Percentiles rank a stretch among this genome's conserved stretches.
Evolutionary conservation across 441 rosid species (phyloP).

Genomic region (Manihot esculenta): DNA sequence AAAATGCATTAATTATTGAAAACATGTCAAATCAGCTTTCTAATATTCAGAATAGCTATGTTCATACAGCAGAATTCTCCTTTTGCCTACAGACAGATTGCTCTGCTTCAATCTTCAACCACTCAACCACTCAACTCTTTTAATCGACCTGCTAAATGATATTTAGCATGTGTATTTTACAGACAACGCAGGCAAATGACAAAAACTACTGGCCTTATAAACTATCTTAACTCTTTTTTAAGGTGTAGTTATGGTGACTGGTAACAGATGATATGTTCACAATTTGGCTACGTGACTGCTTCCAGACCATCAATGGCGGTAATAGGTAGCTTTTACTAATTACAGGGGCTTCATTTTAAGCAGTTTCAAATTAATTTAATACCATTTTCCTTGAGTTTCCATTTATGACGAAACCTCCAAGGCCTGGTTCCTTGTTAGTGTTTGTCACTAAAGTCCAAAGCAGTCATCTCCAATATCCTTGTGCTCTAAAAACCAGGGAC

Average conservation of each 20-base stretch:
- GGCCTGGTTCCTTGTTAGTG: neutral
- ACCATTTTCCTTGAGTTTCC: neutral
- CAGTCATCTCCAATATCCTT: conserved; percentile 39
- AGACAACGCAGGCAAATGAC: no score
- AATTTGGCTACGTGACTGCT: conserved; percentile 14
- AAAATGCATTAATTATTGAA: neutral
- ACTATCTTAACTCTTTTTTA: no score
- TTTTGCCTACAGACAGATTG: neutral
- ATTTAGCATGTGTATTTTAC: no score
- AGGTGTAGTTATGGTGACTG: no score
- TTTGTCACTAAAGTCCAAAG: conserved; percentile 37
- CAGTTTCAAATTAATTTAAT: no score
- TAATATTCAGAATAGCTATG: neutral
- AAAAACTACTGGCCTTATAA: no score
- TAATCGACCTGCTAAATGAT: neutral
- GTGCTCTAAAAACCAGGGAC: conserved; percentile 48
- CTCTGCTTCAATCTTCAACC: no score
- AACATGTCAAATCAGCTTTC: neutral
- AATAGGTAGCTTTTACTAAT: no score
- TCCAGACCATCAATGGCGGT: no score
- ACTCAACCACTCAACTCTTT: conserved; percentile 10
- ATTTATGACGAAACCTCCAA: no score
- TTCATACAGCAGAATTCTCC: no score
- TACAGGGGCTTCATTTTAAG: neutral
- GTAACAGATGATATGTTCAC: neutral